Conservation (phyloP, 139 green algal genomes). For the Auxenochlorella protothecoides region DNA sequence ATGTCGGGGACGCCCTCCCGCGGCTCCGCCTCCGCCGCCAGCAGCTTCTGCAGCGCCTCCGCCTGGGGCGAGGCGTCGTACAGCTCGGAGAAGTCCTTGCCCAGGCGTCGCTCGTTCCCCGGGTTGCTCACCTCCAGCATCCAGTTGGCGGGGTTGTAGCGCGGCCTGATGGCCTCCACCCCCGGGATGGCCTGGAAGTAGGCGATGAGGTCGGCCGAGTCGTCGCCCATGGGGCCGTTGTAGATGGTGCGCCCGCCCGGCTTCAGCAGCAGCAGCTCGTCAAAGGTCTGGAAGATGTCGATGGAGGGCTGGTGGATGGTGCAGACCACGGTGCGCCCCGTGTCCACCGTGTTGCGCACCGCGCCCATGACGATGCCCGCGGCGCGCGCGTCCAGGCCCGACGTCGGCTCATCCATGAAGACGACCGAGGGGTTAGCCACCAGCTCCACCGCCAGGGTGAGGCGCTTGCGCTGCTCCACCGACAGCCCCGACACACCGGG, state of each 20-base stretch:
- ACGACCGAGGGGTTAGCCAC: constrained; percentile 26
- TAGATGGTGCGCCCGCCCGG: constrained; percentile 47
- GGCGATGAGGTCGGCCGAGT: constrained; percentile 21
- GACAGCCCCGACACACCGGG: constrained; percentile 27
- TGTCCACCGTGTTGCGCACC: constrained; percentile 35
- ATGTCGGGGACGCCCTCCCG: neutral
- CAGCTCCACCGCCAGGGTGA: constrained; percentile 49
- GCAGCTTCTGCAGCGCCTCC: constrained; percentile 4
- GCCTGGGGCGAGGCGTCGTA: constrained; percentile 11
- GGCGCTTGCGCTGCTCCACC: constrained; percentile 44
- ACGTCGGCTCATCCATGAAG: constrained; percentile 33
- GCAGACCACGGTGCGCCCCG: constrained; percentile 38
- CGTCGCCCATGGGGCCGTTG: constrained; percentile 38
- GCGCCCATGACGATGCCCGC: constrained; percentile 52
- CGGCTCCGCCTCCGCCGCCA: constrained; percentile 5
- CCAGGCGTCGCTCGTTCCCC: neutral
- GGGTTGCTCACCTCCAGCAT: constrained; percentile 33
- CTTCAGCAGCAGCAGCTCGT: constrained; percentile 62
- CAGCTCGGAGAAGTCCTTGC: constrained; percentile 22
- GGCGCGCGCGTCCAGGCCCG: constrained; percentile 42
- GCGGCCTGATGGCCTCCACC: neutral
- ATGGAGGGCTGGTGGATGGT: constrained; percentile 41
- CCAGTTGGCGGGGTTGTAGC: constrained; percentile 24
- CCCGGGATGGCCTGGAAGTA: constrained; percentile 34
- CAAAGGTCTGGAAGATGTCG: constrained; percentile 30